Conservation (phyloP, 1,284 basidiomycete genomes). For the Ceratobasidium sp. region DNA sequence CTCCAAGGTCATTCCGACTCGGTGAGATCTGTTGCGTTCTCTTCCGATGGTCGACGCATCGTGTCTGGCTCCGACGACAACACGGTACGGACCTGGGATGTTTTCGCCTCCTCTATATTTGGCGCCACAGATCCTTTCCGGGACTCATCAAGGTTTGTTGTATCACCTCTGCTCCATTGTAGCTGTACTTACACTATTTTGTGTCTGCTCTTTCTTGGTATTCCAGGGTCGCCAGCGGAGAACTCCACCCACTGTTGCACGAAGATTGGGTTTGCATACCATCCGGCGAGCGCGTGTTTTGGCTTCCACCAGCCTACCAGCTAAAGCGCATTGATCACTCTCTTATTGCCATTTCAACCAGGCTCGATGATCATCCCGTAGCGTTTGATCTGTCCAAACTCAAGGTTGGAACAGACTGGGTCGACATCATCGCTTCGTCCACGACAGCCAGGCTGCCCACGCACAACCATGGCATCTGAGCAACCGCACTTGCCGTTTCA, state of each 20-base stretch:
- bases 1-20: slow-evolving; percentile 15
- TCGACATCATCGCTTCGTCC: not conserved
- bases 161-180: too few species aligned
- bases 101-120: not conserved
- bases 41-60: too few species aligned
- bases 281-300: not conserved
- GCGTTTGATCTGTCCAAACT: not conserved
- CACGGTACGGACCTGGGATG: slow-evolving; percentile 6
- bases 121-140: too few species aligned
- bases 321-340: not conserved
- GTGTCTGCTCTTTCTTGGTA: not conserved
- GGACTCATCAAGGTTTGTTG: too few species aligned
- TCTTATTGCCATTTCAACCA: not conserved
- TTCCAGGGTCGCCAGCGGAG: not conserved
- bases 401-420: not conserved
- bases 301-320: not conserved
- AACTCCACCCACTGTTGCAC: not conserved
- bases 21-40: slow-evolving; percentile 24
- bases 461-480: too few species aligned
- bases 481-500: too few species aligned
- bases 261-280: not conserved
- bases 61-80: not conserved
- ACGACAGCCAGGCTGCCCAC: too few species aligned
- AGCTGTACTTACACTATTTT: not conserved
- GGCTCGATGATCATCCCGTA: not conserved